Percentiles rank a stretch among this genome's conserved stretches.
These are phyloP conservation scores for Cryptococcus deneoformans DNA, from an alignment of 1,284 basidiomycete species.

Conservation along the genomic window DNA sequence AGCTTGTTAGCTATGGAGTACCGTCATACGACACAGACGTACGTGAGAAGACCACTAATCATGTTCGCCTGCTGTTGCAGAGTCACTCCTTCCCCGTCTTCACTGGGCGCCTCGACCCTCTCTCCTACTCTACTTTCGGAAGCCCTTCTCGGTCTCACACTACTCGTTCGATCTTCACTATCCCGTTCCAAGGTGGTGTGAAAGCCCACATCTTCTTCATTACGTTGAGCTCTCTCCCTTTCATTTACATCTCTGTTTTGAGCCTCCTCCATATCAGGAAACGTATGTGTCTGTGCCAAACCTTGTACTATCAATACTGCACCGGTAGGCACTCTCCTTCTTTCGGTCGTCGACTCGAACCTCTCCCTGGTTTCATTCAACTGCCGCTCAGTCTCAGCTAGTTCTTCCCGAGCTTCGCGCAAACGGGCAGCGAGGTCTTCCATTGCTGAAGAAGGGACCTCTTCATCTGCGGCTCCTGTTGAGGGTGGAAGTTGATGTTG, in stretches of 20 bases:
- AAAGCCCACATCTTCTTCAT: neutral
- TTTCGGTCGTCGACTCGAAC: constrained; percentile 6
- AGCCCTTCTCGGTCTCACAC: constrained; percentile 6
- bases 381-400: constrained; percentile 8
- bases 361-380: constrained; percentile 7
- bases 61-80: constrained; percentile 45
- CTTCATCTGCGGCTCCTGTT: neutral
- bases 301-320: constrained; percentile 48
- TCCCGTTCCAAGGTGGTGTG: neutral
- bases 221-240: too few relatives aligned
- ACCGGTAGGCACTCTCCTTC: constrained; percentile 27
- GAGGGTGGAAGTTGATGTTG: neutral
- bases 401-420: constrained; percentile 10
- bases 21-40: too few relatives aligned
- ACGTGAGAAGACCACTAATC: constrained; percentile 35
- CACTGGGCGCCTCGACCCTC: neutral
- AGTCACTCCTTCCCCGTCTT: constrained; percentile 13
- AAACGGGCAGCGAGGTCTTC: constrained; percentile 3
- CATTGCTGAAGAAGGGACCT: neutral
- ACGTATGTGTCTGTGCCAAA: constrained; percentile 42
- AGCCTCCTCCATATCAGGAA: neutral
- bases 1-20: too few relatives aligned
- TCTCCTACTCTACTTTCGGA: constrained; percentile 5
- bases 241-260: too few relatives aligned
- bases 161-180: neutral